Percentiles rank a stretch among this genome's conserved stretches.
Conservation (phyloP, 2,329 filamentous ascomycete species). For the Fusarium sp. region DNA sequence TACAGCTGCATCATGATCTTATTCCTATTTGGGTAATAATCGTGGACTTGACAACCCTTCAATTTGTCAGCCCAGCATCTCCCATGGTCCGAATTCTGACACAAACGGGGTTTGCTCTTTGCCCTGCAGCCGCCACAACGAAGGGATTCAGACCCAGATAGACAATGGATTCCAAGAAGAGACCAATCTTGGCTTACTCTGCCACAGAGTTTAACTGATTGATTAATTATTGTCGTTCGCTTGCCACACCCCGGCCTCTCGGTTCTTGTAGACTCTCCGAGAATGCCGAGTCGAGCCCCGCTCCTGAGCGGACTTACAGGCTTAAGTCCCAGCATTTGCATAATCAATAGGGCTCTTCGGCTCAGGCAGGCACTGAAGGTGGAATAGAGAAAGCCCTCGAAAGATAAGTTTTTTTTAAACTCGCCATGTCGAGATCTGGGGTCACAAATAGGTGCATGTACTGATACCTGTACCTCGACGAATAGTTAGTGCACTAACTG, state of each 20-base stretch:
- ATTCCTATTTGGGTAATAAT: constrained; percentile 19
- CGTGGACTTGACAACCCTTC: constrained; percentile 7
- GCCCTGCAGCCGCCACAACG: not conserved
- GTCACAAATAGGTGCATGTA: not conserved
- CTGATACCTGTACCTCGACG: not conserved
- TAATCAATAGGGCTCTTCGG: not conserved
- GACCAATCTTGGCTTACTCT: not conserved
- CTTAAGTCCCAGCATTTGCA: constrained; percentile 33
- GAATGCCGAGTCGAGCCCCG: constrained; percentile 28
- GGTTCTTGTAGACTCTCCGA: constrained; percentile 28
- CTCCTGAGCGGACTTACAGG: constrained; percentile 34
- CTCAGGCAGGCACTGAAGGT: not conserved
- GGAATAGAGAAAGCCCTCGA: not conserved
- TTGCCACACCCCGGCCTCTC: constrained; percentile 27
- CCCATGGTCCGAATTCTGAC: not conserved
- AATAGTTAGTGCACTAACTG: constrained; percentile 9
- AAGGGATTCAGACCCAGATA: not conserved
- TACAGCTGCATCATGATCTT: constrained; percentile 9
- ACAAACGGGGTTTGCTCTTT: not conserved
- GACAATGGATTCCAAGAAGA: not conserved
- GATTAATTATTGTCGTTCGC: constrained; percentile 9
- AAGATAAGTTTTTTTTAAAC: not conserved
- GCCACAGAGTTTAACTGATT: not conserved
- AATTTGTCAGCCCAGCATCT: constrained; percentile 29
- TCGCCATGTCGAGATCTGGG: constrained; percentile 2